Percentiles rank a stretch among this genome's conserved stretches.
These are phyloP conservation scores for Jaenimonas drosophilae DNA, from an alignment of 208 protist genomes.

Conservation along the genomic window DNA sequence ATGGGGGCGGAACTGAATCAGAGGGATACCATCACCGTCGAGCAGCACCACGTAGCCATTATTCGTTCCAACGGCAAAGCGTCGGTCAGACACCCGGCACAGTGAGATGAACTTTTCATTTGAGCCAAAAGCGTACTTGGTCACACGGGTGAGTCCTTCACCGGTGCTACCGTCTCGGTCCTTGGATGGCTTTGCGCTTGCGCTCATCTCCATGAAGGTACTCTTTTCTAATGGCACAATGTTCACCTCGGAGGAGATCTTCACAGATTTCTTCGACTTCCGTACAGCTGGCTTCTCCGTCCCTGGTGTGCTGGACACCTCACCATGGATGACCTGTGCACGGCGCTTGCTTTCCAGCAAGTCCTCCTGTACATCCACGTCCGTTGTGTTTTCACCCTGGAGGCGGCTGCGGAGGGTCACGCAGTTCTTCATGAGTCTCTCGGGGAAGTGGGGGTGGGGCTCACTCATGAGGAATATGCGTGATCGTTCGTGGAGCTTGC, in stretches of 20 bases:
- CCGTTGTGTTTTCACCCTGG: constrained; percentile 36
- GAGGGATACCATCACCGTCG: constrained; percentile 68
- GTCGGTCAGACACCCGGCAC: constrained; percentile 62
- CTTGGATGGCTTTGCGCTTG: constrained; percentile 33
- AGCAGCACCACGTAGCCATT: constrained; percentile 84
- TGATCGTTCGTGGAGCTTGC: constrained; percentile 40
- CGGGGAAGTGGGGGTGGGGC: constrained; percentile 84
- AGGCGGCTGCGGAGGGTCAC: constrained; percentile 77
- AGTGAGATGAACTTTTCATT: constrained; percentile 88
- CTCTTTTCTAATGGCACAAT: constrained; percentile 84
- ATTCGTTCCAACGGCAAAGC: constrained; percentile 83
- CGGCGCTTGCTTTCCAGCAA: constrained; percentile 46
- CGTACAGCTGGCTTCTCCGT: constrained; percentile 31
- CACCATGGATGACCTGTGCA: constrained; percentile 34
- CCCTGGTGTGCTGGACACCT: constrained; percentile 11
- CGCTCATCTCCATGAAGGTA: constrained; percentile 83
- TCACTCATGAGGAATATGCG: constrained; percentile 87
- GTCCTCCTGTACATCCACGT: constrained; percentile 57
- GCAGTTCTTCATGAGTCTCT: constrained; percentile 54
- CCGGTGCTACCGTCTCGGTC: constrained; percentile 33
- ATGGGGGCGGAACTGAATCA: constrained; percentile 85
- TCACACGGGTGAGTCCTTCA: constrained; percentile 64
- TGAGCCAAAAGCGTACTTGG: constrained; percentile 74
- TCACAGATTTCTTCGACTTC: constrained; percentile 45
- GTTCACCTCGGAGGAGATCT: constrained; percentile 80